A percentile compares a stretch with the other conserved stretches of the same genome.
phyloP scores from a whole-genome alignment of 768 basidiomycete genomes.

The Tephrocybe rancida region DNA sequence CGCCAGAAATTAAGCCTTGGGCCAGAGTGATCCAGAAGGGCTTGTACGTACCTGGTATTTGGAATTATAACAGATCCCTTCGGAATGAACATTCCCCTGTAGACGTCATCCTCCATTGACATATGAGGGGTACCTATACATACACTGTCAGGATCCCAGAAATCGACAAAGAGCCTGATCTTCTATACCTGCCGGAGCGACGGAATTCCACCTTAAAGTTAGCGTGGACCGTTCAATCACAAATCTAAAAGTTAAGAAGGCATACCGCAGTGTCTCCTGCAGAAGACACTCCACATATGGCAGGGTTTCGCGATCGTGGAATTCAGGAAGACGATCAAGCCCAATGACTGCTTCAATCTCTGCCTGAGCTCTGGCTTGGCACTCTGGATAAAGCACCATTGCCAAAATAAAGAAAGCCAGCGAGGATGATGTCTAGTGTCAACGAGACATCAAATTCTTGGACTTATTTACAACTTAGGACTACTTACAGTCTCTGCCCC shows the following conservation, averaged over 20 bases:
- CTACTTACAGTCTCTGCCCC: constrained; percentile 19
- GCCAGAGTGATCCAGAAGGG: no score
- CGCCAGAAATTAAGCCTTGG: no score
- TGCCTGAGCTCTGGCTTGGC: constrained; percentile 26
- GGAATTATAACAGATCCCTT: constrained; percentile 16
- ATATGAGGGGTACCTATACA: constrained; percentile 14
- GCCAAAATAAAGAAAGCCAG: constrained; percentile 27
- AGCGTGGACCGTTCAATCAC: not conserved
- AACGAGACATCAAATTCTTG: not conserved
- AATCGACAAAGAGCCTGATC: not conserved
- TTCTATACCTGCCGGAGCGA: constrained; percentile 6
- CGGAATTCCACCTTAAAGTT: constrained; percentile 9
- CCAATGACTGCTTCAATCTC: constrained; percentile 30
- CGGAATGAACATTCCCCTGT: constrained; percentile 18
- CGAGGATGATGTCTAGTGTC: constrained; percentile 24
- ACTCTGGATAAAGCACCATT: constrained; percentile 28
- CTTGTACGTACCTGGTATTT: constrained; percentile 12
- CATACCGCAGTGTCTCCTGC: constrained; percentile 18
- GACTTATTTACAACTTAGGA: not conserved
- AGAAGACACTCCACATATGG: constrained; percentile 24
- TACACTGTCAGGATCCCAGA: not conserved
- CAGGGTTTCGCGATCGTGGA: constrained; percentile 21
- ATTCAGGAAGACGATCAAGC: constrained; percentile 24
- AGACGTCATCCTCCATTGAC: constrained; percentile 18
- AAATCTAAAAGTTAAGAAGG: not conserved